A percentile compares a stretch with the other conserved stretches of the same genome.
Evolutionary conservation across 768 basidiomycete species (phyloP).

Genomic region (Trametes meyenii): DNA sequence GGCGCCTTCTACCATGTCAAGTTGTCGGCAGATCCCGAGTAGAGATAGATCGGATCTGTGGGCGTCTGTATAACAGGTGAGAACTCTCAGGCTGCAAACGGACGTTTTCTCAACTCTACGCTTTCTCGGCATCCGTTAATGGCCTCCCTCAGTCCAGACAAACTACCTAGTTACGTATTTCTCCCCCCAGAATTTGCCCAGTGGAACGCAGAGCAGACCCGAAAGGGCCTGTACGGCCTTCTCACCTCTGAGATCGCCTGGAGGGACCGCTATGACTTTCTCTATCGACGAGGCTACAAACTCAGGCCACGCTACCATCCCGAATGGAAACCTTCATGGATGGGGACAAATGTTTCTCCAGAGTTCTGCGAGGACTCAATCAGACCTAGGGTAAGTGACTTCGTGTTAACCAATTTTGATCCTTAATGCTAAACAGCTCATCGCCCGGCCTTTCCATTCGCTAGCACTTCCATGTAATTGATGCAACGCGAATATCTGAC

Average conservation of each 20-base stretch:
- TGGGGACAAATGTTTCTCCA: conserved; percentile 13
- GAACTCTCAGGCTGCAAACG: too few species aligned
- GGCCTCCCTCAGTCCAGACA: too few species aligned
- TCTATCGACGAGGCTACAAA: conserved; percentile 24
- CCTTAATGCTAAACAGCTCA: background rate
- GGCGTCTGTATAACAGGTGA: too few species aligned
- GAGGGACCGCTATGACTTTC: conserved; percentile 3
- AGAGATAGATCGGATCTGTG: too few species aligned
- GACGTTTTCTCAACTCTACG: background rate
- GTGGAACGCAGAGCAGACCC: background rate
- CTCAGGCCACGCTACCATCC: conserved; percentile 23
- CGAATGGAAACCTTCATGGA: conserved; percentile 19
- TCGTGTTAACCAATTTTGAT: too few species aligned
- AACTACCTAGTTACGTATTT: background rate
- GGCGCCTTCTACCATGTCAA: too few species aligned
- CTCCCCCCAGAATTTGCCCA: background rate
- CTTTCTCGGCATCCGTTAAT: too few species aligned
- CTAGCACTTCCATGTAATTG: background rate
- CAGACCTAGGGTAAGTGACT: background rate
- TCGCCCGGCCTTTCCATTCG: background rate
- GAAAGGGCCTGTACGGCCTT: conserved; percentile 2
- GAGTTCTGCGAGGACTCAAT: conserved; percentile 15
- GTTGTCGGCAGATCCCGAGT: too few species aligned
- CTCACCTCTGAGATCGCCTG: conserved; percentile 6
- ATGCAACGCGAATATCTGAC: background rate